phyloP scores from a whole-genome alignment of 805 yeast genomes.

The Candida methanosorbosa region DNA sequence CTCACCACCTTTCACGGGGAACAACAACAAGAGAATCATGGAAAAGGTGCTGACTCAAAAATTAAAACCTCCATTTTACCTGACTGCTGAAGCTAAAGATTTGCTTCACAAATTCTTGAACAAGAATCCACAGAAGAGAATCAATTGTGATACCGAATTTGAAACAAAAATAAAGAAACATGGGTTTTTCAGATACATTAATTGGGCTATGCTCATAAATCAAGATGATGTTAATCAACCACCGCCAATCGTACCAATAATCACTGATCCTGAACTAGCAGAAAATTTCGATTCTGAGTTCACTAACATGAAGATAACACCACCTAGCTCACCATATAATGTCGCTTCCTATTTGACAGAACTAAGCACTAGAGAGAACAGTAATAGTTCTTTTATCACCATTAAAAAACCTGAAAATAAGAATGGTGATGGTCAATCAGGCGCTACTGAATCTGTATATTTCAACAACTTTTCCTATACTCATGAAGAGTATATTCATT shows the following conservation, averaged over 20 bases:
- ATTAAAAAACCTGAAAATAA: constrained; percentile 19
- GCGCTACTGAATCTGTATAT: constrained; percentile 18
- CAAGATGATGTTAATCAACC: constrained; percentile 46
- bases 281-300: constrained; percentile 80
- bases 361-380: constrained; percentile 22
- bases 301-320: constrained; percentile 54
- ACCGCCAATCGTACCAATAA: constrained; percentile 80
- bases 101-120: constrained; percentile 55
- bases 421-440: constrained; percentile 8
- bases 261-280: constrained; percentile 74
- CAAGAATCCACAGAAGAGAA: constrained; percentile 61
- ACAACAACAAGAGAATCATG: constrained; percentile 63
- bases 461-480: constrained; percentile 25
- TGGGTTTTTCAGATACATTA: constrained; percentile 66
- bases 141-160: constrained; percentile 48
- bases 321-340: constrained; percentile 25
- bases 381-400: constrained; percentile 18
- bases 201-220: constrained; percentile 53
- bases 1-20: constrained; percentile 83
- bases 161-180: constrained; percentile 51
- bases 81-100: constrained; percentile 76
- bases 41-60: constrained; percentile 67
- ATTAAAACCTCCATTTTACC: constrained; percentile 61
- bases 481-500: constrained; percentile 10
- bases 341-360: constrained; percentile 18